Evolutionary conservation across 1,284 basidiomycete genomes (phyloP).

Genomic region (Malassezia pachydermatis): DNA sequence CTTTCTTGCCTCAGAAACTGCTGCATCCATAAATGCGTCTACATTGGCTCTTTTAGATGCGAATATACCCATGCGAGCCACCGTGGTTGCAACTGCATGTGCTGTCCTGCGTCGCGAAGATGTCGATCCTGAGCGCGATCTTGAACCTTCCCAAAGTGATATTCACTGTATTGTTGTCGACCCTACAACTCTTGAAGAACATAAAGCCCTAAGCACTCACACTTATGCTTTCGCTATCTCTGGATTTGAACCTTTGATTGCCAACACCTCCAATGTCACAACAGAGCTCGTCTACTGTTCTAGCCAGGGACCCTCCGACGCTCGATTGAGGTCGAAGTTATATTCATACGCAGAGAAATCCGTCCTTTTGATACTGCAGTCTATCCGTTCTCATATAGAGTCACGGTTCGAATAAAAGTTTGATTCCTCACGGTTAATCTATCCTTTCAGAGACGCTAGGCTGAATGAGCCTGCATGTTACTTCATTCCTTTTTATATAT

Average conservation of each 20-base stretch:
- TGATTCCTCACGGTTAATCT: background rate
- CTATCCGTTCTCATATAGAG: background rate
- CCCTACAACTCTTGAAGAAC: constrained; percentile 31
- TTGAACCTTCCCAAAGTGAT: background rate
- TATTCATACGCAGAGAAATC: background rate
- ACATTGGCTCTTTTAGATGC: constrained; percentile 51
- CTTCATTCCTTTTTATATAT: background rate
- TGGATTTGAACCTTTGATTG: constrained; percentile 6
- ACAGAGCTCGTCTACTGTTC: constrained; percentile 7
- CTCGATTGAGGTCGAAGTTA: background rate
- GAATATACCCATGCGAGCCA: constrained; percentile 50
- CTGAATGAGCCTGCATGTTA: no score
- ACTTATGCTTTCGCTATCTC: constrained; percentile 38
- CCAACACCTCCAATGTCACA: background rate
- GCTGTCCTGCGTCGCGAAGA: constrained; percentile 40
- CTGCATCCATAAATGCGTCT: constrained; percentile 55
- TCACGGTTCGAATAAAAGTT: constrained; percentile 1
- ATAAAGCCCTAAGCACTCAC: constrained; percentile 31
- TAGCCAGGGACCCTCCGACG: background rate
- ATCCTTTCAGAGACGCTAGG: no score
- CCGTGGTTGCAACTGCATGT: constrained; percentile 50
- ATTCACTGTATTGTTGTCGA: constrained; percentile 27
- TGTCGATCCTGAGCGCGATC: background rate
- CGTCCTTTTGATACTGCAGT: background rate
- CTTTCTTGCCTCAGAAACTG: constrained; percentile 47